A percentile compares a stretch with the other conserved stretches of the same genome.
These are phyloP conservation scores for Penicillium sp. DNA, from an alignment of 2,329 filamentous ascomycete species.

Conservation along the genomic window DNA sequence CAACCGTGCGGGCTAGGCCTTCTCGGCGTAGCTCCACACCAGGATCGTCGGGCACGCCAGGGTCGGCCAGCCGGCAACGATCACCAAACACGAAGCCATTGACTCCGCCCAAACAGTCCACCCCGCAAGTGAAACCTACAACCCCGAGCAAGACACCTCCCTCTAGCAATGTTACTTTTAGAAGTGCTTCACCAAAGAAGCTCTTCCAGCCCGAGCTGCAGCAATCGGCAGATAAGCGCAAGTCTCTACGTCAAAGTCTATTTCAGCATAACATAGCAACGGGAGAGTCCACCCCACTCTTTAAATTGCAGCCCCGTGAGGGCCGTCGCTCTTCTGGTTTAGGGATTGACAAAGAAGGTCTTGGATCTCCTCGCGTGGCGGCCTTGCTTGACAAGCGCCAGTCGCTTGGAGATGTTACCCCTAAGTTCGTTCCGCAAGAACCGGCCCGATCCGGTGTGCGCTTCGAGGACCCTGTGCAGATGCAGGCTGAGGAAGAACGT, in stretches of 20 bases:
- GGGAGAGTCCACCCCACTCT: conserved; percentile 53
- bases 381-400: conserved; percentile 61
- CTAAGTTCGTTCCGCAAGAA: conserved; percentile 52
- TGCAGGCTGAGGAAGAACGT: conserved; percentile 56
- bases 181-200: conserved; percentile 45
- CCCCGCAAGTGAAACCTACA: conserved; percentile 40
- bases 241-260: conserved; percentile 36
- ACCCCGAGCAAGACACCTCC: conserved; percentile 46
- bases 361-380: conserved; percentile 66
- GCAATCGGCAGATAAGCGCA: conserved; percentile 31
- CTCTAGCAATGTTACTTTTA: conserved; percentile 39
- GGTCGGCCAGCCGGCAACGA: conserved; percentile 29
- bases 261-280: conserved; percentile 50
- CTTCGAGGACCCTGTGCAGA: conserved; percentile 57
- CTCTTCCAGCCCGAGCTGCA: conserved; percentile 38
- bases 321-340: conserved; percentile 55
- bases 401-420: conserved; percentile 61
- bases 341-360: conserved; percentile 59
- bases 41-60: conserved; percentile 40
- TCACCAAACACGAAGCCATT: conserved; percentile 33
- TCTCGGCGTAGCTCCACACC: conserved; percentile 42
- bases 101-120: conserved; percentile 36
- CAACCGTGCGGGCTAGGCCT: conserved; percentile 44
- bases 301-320: conserved; percentile 54
- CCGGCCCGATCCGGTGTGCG: conserved; percentile 44